phyloP scores from a whole-genome alignment of 2,329 filamentous ascomycete species.

The Cordyceps fumosorosea region DNA sequence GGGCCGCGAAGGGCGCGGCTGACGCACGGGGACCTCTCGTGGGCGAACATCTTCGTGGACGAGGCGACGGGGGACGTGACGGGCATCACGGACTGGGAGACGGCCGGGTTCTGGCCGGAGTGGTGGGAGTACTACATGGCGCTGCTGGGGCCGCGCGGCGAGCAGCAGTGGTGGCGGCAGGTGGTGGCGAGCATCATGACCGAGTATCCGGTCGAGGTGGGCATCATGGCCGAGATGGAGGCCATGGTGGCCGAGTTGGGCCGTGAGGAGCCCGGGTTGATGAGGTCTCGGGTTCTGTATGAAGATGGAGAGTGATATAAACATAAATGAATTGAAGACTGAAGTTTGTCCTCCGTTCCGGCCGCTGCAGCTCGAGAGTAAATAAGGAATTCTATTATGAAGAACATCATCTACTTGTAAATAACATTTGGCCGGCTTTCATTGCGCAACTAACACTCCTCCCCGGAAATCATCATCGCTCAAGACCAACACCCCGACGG shows the following conservation, averaged over 20 bases:
- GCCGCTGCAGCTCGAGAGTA: not conserved
- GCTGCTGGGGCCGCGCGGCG: constrained; percentile 14
- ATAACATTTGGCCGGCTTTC: not conserved
- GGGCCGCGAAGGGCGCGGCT: constrained; percentile 15
- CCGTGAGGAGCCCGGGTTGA: not conserved
- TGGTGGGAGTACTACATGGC: constrained; percentile 20
- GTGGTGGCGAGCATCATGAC: constrained; percentile 9
- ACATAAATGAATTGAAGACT: no score
- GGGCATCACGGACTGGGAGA: constrained; percentile 53
- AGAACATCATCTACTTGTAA: not conserved
- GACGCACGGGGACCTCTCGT: constrained; percentile 27
- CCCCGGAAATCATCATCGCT: constrained; percentile 22
- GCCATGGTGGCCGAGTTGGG: not conserved
- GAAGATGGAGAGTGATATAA: no score
- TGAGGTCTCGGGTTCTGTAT: not conserved
- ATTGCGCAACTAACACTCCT: constrained; percentile 15
- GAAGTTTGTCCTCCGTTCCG: no score
- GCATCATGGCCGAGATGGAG: not conserved
- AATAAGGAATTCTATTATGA: not conserved
- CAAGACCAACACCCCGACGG: constrained; percentile 21
- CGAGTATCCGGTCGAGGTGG: constrained; percentile 3
- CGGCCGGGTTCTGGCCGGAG: constrained; percentile 19
- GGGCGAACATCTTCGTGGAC: constrained; percentile 28
- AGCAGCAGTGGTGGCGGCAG: constrained; percentile 15
- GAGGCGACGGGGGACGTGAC: constrained; percentile 33